A percentile compares a stretch with the other conserved stretches of the same genome.
Conservation (phyloP, 1,139 yeast genomes). For the Taphrina deformans region DNA sequence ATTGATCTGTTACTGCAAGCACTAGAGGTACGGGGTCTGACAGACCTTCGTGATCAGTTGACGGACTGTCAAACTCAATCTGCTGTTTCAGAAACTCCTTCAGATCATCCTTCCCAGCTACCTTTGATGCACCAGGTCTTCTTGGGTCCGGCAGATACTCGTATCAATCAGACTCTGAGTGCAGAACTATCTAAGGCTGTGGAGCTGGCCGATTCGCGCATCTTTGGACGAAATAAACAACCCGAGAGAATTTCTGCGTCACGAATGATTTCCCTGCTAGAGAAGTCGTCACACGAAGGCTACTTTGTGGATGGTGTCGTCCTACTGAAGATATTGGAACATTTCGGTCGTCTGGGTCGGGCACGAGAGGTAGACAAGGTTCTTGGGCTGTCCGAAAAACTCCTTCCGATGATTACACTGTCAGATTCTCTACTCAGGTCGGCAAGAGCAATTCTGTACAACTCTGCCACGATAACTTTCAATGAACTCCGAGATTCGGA, state of each 20-base stretch:
- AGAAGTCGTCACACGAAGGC: not conserved
- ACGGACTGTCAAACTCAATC: not conserved
- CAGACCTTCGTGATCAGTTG: not conserved
- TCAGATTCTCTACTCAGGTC: slow-evolving; percentile 35
- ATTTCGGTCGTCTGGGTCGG: not conserved
- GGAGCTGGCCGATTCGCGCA: not conserved
- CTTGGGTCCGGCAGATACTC: not conserved
- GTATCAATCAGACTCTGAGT: not conserved
- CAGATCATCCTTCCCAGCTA: not conserved
- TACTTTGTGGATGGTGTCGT: not conserved
- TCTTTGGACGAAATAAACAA: not conserved
- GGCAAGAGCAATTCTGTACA: slow-evolving; percentile 35
- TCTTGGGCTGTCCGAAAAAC: not conserved
- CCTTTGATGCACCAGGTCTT: not conserved
- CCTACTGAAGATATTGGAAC: not conserved
- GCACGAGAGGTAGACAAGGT: not conserved
- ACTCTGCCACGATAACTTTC: slow-evolving; percentile 26
- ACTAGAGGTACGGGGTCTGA: not conserved
- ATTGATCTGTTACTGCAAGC: not conserved
- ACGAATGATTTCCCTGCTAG: not conserved
- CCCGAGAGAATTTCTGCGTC: not conserved
- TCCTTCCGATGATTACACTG: not conserved
- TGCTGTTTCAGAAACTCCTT: not conserved
- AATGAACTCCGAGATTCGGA: slow-evolving; percentile 8
- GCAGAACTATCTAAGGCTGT: not conserved